Base-by-base conservation (phyloP, 2,329 filamentous ascomycete species). In the Chaetomiaceae sp. region DNA sequence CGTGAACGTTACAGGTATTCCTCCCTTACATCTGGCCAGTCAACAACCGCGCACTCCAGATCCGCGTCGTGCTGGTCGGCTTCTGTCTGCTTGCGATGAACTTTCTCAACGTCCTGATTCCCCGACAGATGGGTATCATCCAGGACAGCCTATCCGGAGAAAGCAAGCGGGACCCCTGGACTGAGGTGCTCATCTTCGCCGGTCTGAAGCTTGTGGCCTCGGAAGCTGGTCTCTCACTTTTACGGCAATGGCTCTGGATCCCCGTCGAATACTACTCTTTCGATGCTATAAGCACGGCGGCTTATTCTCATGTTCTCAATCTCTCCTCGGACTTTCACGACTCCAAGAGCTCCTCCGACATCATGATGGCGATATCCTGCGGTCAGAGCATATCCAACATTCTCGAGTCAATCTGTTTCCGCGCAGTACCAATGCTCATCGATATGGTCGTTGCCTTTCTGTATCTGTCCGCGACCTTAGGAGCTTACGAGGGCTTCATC, bases 101-200 rank as follows among this genome's bases (percentile, higher is more conserved):
- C 53, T 78, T 78, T 5, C 69, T 94, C 40, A 87, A 89, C 56
- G 70, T 95, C 12, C 68, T 94, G 34, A 79, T 88, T 26, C 88
- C 88, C n/a, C 77, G 85, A 17, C 86, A 93, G 60, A 78, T 91
- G 26, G 88, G 88, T 53, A 79, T 86, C 48, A 81, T 95, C 52
- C 83, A 87, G 53, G 80, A 93, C 58, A 78, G 78, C 50, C 68
- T 94, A 18, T 73, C 73, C 24, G 69, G 72, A 8, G 62, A 59
- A 29, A 71, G 74, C 34, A 65, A 70, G 35, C 69, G 63, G 47
- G 73, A 68, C 42, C 70, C 73, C 1, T 79, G 76, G 76, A 52
- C 69, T 3, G 71, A 77, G 19, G 73, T 79, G 2, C 50, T 72
- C 17, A 62, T 76, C 15, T 79, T 77, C 49, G 74, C 74, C 10